Evolutionary conservation across 2,329 filamentous ascomycete species (phyloP).

Genomic region (Claviceps purpurea): DNA sequence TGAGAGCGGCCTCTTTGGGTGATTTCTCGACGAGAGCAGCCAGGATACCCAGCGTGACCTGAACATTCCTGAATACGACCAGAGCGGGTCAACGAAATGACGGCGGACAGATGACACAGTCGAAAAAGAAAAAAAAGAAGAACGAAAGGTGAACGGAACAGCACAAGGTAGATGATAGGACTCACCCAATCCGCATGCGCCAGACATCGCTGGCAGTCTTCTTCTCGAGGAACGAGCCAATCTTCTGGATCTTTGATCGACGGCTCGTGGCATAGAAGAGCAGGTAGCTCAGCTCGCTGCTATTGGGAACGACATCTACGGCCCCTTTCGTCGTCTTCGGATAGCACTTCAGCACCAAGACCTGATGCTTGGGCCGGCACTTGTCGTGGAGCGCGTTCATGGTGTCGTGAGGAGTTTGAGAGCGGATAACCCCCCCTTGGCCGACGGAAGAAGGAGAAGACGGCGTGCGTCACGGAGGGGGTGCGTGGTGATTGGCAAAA

Average conservation of each 20-base stretch:
- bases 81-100: background rate
- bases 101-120: background rate
- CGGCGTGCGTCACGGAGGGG: background rate
- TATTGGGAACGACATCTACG: slow-evolving; percentile 88
- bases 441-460: background rate
- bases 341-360: slow-evolving; percentile 91
- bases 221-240: slow-evolving; percentile 88
- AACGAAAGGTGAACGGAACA: background rate
- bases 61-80: slow-evolving; percentile 56
- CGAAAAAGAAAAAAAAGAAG: background rate
- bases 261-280: slow-evolving; percentile 94
- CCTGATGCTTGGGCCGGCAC: slow-evolving; percentile 89
- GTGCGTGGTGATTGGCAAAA: background rate
- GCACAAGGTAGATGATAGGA: slow-evolving; percentile 6
- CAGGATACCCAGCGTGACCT: slow-evolving; percentile 88
- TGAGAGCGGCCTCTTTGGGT: slow-evolving; percentile 78
- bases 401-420: slow-evolving; percentile 6
- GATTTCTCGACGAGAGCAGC: slow-evolving; percentile 86
- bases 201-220: slow-evolving; percentile 86
- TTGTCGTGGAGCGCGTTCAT: slow-evolving; percentile 55
- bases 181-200: slow-evolving; percentile 72
- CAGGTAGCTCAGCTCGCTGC: slow-evolving; percentile 90
- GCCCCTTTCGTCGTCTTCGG: slow-evolving; percentile 83
- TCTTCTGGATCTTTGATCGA: slow-evolving; percentile 90
- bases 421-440: background rate